Conservation (phyloP, 1,284 basidiomycete genomes). For the Grifola frondosa region DNA sequence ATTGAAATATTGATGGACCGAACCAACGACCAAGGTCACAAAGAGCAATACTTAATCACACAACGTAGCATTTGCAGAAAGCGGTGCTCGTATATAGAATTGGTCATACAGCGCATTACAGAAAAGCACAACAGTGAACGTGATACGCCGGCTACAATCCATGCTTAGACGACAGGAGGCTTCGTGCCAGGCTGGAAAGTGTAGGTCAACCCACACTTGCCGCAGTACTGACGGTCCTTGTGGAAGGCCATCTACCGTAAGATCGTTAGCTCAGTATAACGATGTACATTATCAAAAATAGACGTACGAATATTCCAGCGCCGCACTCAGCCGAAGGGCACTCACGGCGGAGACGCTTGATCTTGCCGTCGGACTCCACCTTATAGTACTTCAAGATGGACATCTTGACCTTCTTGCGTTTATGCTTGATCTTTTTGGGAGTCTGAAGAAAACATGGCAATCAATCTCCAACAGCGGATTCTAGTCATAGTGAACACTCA, state of each 20-base stretch:
- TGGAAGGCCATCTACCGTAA: slow-evolving; percentile 84
- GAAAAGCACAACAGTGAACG: slow-evolving; percentile 13
- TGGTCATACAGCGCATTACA: slow-evolving; percentile 23
- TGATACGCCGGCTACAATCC: slow-evolving; percentile 10
- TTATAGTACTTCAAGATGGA: slow-evolving; percentile 99
- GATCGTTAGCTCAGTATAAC: not conserved
- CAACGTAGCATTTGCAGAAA: too few species aligned
- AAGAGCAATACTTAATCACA: too few species aligned
- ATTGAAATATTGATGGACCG: too few species aligned
- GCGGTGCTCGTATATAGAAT: too few species aligned
- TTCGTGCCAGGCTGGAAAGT: slow-evolving; percentile 81
- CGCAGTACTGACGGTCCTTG: slow-evolving; percentile 93
- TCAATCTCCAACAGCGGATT: slow-evolving; percentile 3
- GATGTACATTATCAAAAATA: slow-evolving; percentile 1
- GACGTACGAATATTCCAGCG: slow-evolving; percentile 89
- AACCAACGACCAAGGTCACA: too few species aligned
- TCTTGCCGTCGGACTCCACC: slow-evolving; percentile 98
- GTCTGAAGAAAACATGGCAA: slow-evolving; percentile 52
- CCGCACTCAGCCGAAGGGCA: slow-evolving; percentile 91
- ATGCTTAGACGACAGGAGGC: slow-evolving; percentile 60
- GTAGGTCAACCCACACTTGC: slow-evolving; percentile 92
- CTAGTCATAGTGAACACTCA: slow-evolving; percentile 33
- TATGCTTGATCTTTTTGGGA: slow-evolving; percentile 99
- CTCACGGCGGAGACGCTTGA: slow-evolving; percentile 98
- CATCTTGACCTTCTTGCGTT: slow-evolving; percentile 99